Conservation (phyloP, 805 yeast species). For the Vanderwaltozyma polyspora region DNA sequence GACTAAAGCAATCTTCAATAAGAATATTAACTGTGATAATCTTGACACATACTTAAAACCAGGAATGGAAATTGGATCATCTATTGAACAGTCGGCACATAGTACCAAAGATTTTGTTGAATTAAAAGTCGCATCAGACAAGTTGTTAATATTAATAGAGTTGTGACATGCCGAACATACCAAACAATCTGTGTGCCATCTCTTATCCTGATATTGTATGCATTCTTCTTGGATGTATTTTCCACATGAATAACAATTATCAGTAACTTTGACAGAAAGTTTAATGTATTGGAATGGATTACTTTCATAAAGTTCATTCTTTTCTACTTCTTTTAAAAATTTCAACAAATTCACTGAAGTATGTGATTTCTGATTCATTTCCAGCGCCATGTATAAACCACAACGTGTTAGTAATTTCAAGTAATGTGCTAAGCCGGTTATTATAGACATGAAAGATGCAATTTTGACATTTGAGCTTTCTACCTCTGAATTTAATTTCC, state of each 20-base stretch:
- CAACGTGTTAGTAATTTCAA: slow-evolving; percentile 72
- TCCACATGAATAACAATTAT: slow-evolving; percentile 59
- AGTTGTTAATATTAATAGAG: slow-evolving; percentile 28
- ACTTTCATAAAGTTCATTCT: slow-evolving; percentile 30
- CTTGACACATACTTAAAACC: slow-evolving; percentile 59
- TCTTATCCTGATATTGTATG: slow-evolving; percentile 41
- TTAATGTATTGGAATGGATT: slow-evolving; percentile 32
- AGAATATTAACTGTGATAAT: slow-evolving; percentile 60
- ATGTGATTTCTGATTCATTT: slow-evolving; percentile 44
- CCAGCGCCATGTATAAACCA: slow-evolving; percentile 70
- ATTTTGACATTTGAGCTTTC: slow-evolving; percentile 25
- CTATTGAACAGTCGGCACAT: slow-evolving; percentile 54
- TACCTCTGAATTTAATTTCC: slow-evolving; percentile 41
- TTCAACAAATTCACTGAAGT: slow-evolving; percentile 51
- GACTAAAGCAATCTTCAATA: slow-evolving; percentile 74
- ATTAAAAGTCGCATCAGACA: slow-evolving; percentile 40
- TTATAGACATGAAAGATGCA: slow-evolving; percentile 64
- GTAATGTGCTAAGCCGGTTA: slow-evolving; percentile 88
- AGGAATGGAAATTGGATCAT: slow-evolving; percentile 35
- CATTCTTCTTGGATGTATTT: slow-evolving; percentile 82
- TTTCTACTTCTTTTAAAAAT: slow-evolving; percentile 45
- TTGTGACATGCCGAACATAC: slow-evolving; percentile 50
- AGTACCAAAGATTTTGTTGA: slow-evolving; percentile 28
- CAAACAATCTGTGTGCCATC: slow-evolving; percentile 82
- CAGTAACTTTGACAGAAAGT: slow-evolving; percentile 54